A percentile compares a stretch with the other conserved stretches of the same genome.
Evolutionary conservation across 768 basidiomycete genomes (phyloP).

Genomic region (Boletus patriciae): DNA sequence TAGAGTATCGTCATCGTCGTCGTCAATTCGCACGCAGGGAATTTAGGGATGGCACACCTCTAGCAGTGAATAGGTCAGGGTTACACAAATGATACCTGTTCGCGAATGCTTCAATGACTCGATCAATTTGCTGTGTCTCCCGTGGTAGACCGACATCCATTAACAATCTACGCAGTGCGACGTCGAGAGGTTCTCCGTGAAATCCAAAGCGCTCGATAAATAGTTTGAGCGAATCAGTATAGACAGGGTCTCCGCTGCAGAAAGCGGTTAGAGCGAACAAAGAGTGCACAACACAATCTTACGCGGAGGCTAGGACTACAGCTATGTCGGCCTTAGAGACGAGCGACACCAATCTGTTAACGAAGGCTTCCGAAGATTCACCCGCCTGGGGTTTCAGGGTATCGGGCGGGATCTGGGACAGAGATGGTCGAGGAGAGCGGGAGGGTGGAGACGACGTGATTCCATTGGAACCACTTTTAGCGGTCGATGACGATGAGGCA

Average conservation of each 20-base stretch:
- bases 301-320: constrained; percentile 81
- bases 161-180: constrained; percentile 84
- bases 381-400: constrained; percentile 55
- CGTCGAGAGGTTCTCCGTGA: constrained; percentile 77
- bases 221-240: constrained; percentile 62
- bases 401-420: constrained; percentile 44
- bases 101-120: constrained; percentile 95
- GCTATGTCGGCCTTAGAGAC: constrained; percentile 81
- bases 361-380: constrained; percentile 71
- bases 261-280: constrained; percentile 9
- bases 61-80: constrained; percentile 70
- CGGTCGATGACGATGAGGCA: constrained; percentile 41
- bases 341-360: constrained; percentile 59
- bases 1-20: neutral
- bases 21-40: neutral
- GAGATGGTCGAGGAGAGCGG: constrained; percentile 46
- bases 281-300: constrained; percentile 14
- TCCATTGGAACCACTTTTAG: constrained; percentile 19
- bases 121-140: constrained; percentile 98
- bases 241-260: constrained; percentile 67
- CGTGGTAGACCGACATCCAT: constrained; percentile 90
- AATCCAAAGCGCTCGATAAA: constrained; percentile 84
- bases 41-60: constrained; percentile 49
- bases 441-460: constrained; percentile 26
- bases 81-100: constrained; percentile 82